A percentile compares a stretch with the other conserved stretches of the same genome.
phyloP scores from a whole-genome alignment of 2,329 filamentous ascomycete species.

The Epichloe amarillans region DNA sequence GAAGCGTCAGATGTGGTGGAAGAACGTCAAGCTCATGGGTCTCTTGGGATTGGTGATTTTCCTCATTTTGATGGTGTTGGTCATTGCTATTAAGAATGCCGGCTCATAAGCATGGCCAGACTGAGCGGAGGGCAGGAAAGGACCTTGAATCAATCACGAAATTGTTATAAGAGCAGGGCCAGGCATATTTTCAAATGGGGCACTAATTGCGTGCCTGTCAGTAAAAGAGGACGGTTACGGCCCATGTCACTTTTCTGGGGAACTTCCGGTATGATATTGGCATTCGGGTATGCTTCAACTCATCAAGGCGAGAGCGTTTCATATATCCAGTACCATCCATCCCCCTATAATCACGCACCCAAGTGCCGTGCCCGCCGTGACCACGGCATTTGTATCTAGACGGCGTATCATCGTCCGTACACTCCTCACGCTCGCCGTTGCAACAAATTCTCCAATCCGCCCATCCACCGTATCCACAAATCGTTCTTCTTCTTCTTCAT shows the following conservation, averaged over 20 bases:
- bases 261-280: neutral
- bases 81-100: constrained; percentile 37
- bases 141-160: neutral
- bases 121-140: neutral
- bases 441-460: neutral
- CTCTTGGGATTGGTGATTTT: constrained; percentile 57
- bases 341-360: neutral
- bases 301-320: neutral
- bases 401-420: too few species aligned
- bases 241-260: neutral
- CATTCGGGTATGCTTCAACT: neutral
- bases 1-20: constrained; percentile 98
- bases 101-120: neutral
- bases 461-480: neutral
- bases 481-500: neutral
- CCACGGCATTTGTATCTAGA: neutral
- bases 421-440: too few species aligned
- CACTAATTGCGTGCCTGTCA: neutral
- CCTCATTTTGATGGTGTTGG: constrained; percentile 41
- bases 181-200: neutral
- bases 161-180: neutral
- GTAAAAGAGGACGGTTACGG: neutral
- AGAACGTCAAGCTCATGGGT: constrained; percentile 92
- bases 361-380: neutral
- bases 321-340: neutral